Conservation (phyloP, 2,329 filamentous ascomycete species). For the Venturia pyrina region DNA sequence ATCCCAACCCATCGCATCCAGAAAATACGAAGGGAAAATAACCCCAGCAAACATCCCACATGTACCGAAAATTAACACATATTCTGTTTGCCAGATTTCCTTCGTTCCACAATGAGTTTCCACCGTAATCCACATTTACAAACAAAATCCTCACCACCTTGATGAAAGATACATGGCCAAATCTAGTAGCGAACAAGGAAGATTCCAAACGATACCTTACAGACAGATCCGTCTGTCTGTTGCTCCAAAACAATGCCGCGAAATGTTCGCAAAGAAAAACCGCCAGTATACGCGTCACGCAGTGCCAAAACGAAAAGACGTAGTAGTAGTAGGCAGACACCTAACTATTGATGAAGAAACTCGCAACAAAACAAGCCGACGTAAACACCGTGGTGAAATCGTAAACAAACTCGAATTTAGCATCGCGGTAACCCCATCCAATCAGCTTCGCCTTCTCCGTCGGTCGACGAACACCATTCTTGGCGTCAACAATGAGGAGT, state of each 20-base stretch:
- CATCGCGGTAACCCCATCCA: slow-evolving; percentile 8
- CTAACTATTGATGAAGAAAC: slow-evolving; percentile 9
- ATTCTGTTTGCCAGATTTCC: too few relatives aligned
- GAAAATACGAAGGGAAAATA: neutral
- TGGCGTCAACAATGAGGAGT: slow-evolving; percentile 44
- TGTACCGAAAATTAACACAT: too few relatives aligned
- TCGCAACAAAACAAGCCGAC: slow-evolving; percentile 9
- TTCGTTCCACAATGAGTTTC: too few relatives aligned
- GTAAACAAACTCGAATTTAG: slow-evolving; percentile 10
- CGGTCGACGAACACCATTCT: slow-evolving; percentile 45
- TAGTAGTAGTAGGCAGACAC: neutral
- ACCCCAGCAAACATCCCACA: too few relatives aligned
- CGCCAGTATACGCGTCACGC: neutral
- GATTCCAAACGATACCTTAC: neutral
- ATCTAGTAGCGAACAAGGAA: too few relatives aligned
- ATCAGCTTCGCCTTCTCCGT: slow-evolving; percentile 12
- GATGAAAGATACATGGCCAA: too few relatives aligned
- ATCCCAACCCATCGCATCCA: neutral
- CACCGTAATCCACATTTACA: too few relatives aligned
- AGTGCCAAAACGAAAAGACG: neutral
- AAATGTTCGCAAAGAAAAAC: neutral
- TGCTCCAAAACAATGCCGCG: neutral
- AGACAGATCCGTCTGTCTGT: neutral
- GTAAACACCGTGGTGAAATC: slow-evolving; percentile 12
- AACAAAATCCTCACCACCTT: too few relatives aligned